phyloP scores from a whole-genome alignment of 108 stramenopile genomes.

The Parietichytrium sp. region DNA sequence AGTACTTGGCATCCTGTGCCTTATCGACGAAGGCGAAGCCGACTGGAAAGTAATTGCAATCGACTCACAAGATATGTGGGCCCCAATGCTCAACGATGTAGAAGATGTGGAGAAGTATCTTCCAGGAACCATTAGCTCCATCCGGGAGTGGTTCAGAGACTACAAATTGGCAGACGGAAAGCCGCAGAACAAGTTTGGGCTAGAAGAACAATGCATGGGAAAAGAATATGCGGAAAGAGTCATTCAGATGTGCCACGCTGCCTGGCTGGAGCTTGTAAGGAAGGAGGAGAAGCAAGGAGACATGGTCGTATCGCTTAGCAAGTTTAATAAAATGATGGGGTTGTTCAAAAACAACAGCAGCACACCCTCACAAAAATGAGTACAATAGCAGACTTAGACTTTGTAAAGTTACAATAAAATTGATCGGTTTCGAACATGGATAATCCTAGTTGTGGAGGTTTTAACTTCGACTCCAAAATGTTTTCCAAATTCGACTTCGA shows the following conservation, averaged over 20 bases:
- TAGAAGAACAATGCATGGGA: conserved; percentile 87
- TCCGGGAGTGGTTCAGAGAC: conserved; percentile 96
- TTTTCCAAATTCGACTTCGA: too few relatives aligned
- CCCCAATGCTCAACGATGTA: conserved; percentile 88
- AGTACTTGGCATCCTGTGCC: conserved; percentile 89
- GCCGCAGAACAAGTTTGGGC: conserved; percentile 87
- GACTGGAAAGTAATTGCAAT: conserved; percentile 97
- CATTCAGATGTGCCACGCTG: not conserved
- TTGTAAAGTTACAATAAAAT: too few relatives aligned
- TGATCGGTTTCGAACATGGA: too few relatives aligned
- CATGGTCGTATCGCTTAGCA: too few relatives aligned
- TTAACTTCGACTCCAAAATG: too few relatives aligned
- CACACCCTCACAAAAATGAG: too few relatives aligned
- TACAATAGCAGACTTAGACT: too few relatives aligned
- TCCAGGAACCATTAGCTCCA: conserved; percentile 80
- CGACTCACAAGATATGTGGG: conserved; percentile 90
- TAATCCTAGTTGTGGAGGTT: too few relatives aligned
- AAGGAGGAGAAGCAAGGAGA: too few relatives aligned
- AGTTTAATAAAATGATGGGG: too few relatives aligned
- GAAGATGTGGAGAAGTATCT: conserved; percentile 87
- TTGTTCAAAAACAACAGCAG: too few relatives aligned
- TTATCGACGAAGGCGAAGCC: conserved; percentile 98
- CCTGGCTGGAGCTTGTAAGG: conserved; percentile 30
- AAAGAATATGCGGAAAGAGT: not conserved
- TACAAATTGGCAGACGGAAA: conserved; percentile 99